These are phyloP conservation scores for Hymenoscyphus infarciens DNA, from an alignment of 2,329 filamentous ascomycete genomes.

Conservation along the genomic window DNA sequence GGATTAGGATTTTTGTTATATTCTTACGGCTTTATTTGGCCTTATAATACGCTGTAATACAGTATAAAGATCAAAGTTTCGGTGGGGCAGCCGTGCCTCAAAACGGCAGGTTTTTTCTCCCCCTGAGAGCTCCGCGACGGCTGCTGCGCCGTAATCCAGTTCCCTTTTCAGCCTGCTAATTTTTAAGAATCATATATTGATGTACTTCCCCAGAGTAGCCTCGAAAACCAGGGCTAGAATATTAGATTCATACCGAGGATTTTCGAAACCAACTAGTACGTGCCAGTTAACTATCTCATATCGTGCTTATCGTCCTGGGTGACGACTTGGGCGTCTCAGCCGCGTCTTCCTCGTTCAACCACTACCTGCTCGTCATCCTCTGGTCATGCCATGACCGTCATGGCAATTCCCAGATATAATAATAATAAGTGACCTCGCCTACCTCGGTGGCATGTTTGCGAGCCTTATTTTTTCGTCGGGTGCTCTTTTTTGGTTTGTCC, in stretches of 20 bases:
- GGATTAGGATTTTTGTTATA: too few relatives aligned
- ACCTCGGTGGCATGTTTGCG: neutral
- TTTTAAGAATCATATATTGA: too few relatives aligned
- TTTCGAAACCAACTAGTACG: too few relatives aligned
- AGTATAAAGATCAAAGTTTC: too few relatives aligned
- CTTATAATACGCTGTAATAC: too few relatives aligned
- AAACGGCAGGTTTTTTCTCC: too few relatives aligned
- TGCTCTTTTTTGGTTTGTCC: neutral
- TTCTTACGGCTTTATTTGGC: too few relatives aligned
- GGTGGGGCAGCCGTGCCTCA: too few relatives aligned
- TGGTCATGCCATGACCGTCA: too few relatives aligned
- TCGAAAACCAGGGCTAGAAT: too few relatives aligned
- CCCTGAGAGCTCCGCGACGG: neutral
- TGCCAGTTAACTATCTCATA: neutral
- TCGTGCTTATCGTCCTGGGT: conserved; percentile 8
- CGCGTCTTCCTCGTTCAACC: neutral
- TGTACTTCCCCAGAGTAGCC: too few relatives aligned
- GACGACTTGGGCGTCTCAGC: neutral
- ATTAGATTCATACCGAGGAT: neutral
- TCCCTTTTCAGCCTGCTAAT: neutral
- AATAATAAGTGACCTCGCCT: neutral
- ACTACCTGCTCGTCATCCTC: conserved; percentile 1
- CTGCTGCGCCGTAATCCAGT: neutral
- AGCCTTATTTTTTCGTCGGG: neutral
- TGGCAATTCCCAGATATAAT: neutral